Evolutionary conservation across 352 stramenopile genomes (phyloP).

Genomic region (Globisporangium cylindrosporum): DNA sequence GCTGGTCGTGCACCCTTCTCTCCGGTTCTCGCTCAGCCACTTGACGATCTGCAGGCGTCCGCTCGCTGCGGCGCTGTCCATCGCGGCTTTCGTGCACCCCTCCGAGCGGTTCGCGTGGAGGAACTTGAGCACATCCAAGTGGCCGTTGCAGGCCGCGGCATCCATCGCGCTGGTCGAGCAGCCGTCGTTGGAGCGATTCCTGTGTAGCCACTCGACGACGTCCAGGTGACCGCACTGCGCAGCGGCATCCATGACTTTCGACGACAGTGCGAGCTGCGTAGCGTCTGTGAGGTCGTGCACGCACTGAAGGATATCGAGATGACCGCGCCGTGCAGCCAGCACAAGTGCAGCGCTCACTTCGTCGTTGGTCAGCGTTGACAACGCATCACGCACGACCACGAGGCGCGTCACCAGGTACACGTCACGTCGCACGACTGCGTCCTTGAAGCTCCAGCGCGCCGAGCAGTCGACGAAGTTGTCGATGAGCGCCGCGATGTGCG

Average conservation of each 20-base stretch:
- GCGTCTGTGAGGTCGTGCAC: conserved; percentile 1
- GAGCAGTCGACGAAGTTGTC: conserved; percentile 13
- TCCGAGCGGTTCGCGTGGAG: conserved; percentile 8
- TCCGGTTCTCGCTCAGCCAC: conserved; percentile 11
- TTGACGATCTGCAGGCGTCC: conserved; percentile 12
- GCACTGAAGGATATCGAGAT: conserved; percentile 8
- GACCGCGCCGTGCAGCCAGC: background rate
- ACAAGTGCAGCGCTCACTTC: conserved; percentile 4
- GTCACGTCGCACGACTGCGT: conserved; percentile 2
- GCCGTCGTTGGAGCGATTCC: conserved; percentile 3
- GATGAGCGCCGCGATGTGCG: conserved; percentile 9
- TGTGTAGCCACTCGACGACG: conserved; percentile 8
- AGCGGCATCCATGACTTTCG: conserved; percentile 7
- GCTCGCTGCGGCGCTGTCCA: conserved; percentile 9
- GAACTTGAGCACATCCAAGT: conserved; percentile 12
- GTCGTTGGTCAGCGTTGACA: background rate
- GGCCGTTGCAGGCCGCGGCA: background rate
- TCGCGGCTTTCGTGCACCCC: conserved; percentile 11
- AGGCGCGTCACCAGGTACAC: conserved; percentile 10
- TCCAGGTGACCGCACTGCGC: conserved; percentile 5
- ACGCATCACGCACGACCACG: conserved; percentile 2
- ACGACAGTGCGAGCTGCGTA: background rate
- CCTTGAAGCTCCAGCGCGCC: background rate
- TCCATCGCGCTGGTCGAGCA: conserved; percentile 11
- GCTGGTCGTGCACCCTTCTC: conserved; percentile 8